Evolutionary conservation across 2,329 filamentous ascomycete species (phyloP).

Genomic region (Fusarium fujikuroi): DNA sequence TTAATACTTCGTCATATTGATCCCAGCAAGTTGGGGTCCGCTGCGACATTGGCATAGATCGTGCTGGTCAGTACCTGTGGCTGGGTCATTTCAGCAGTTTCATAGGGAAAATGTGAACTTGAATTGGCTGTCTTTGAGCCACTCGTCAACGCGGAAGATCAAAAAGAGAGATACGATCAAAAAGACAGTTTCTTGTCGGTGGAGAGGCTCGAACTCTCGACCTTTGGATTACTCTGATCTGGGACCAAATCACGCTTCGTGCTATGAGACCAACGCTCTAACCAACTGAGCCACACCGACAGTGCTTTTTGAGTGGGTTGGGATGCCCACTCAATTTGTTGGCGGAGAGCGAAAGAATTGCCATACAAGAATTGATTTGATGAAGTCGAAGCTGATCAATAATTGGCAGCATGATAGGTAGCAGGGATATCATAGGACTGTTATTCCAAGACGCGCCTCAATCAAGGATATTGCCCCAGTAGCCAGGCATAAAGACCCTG

Average conservation of each 20-base stretch:
- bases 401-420: too few species aligned
- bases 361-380: background rate
- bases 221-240: conserved; percentile 7
- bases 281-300: conserved; percentile 10
- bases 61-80: too few species aligned
- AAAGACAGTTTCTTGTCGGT: background rate
- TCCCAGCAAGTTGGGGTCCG: background rate
- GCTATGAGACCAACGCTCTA: conserved; percentile 11
- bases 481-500: background rate
- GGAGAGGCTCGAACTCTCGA: conserved; percentile 9
- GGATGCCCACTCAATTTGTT: background rate
- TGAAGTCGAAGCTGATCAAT: background rate
- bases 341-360: background rate
- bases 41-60: background rate
- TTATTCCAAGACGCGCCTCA: too few species aligned
- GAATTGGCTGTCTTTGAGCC: background rate
- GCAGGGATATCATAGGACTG: background rate
- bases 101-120: background rate
- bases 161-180: background rate
- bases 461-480: background rate
- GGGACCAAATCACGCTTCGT: background rate
- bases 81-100: background rate
- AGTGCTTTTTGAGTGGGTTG: background rate
- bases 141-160: background rate
- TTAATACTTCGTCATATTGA: background rate